Base-by-base conservation (phyloP, 2,329 filamentous ascomycete genomes). In the Plenodomus biglobosus region DNA sequence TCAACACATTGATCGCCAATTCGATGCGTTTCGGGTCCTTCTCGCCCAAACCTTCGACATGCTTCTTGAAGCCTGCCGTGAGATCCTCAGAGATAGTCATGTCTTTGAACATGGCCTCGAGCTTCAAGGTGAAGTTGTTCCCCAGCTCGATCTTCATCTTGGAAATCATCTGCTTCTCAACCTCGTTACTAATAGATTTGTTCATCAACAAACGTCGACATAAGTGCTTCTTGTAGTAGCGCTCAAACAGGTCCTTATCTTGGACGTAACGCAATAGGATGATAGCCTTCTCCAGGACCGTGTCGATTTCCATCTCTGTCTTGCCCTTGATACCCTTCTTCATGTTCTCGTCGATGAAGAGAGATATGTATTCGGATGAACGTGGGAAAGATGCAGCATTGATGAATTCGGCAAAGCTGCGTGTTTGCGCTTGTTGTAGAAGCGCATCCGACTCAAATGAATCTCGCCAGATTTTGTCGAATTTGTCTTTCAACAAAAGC, bases 81-180 rank as follows among this genome's bases (percentile, higher is more conserved):
- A 96, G 80, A 56, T 96, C 92, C 45, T 87, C 85, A 0, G 92
- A 96, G 11, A 92, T 85, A 15, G 86, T 84, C 83, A 97, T 92
- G 65, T 99, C 94, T 73, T 91, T 92, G 77, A 99, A 96, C 91
- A 99, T 97, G 56, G 91, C 88, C 68, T 99, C 94, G 38, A 99
- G 84, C 69, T 95, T 95, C 64, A 84, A 79, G 0, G 94, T 97
- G 69, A 97, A 97, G 59, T 91, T 86, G 69, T 95, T 95, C 34
- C 94, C 94, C 43, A 97, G 84, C 70, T 96, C 92, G 66, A 94
- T 84, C 80, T 96, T 97, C 91, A 99, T 96, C 55, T 92, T 88
- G 0, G 86, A 87, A 43, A 99, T 94, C 83, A 99, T 95, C 64
- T 94, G 87, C 69, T 92, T 92, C 74, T 99, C 94, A 1, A 91